Percentiles rank a stretch among this genome's conserved stretches.
phyloP scores from a whole-genome alignment of 2,329 filamentous ascomycete species.

The Ilyonectria mors-panacis region DNA sequence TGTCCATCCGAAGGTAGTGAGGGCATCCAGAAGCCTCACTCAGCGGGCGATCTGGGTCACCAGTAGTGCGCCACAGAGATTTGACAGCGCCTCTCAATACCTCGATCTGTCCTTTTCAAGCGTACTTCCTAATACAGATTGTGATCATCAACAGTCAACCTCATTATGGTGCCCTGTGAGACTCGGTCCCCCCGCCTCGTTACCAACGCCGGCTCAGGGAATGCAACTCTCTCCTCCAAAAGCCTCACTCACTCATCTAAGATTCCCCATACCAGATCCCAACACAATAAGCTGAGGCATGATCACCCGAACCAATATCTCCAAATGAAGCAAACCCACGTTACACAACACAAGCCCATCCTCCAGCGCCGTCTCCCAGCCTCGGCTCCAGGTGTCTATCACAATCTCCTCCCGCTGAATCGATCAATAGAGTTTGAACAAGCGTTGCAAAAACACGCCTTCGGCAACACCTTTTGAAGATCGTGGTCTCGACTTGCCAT shows the following conservation, averaged over 20 bases:
- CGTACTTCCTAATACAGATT: neutral
- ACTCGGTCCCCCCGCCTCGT: neutral
- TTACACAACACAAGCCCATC: constrained; percentile 15
- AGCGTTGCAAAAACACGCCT: neutral
- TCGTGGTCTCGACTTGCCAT: constrained; percentile 11
- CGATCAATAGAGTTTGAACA: neutral
- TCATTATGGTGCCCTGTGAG: neutral
- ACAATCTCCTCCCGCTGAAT: neutral
- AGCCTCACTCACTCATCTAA: neutral
- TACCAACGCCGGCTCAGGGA: neutral
- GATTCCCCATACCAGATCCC: neutral
- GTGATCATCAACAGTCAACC: neutral
- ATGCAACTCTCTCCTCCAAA: neutral
- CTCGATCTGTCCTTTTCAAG: neutral
- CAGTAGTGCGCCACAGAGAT: neutral
- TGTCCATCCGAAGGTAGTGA: constrained; percentile 22
- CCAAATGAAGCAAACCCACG: neutral
- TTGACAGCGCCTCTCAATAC: neutral
- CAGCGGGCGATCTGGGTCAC: constrained; percentile 9
- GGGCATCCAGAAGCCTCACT: constrained; percentile 11
- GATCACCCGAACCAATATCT: constrained; percentile 10
- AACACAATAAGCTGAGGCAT: neutral
- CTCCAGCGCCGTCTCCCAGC: neutral
- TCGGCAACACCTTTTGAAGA: neutral
- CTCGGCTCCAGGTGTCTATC: neutral